These are phyloP conservation scores for Begonia peltatifolia DNA, from an alignment of 306 rosid genomes.

Conservation along the genomic window DNA sequence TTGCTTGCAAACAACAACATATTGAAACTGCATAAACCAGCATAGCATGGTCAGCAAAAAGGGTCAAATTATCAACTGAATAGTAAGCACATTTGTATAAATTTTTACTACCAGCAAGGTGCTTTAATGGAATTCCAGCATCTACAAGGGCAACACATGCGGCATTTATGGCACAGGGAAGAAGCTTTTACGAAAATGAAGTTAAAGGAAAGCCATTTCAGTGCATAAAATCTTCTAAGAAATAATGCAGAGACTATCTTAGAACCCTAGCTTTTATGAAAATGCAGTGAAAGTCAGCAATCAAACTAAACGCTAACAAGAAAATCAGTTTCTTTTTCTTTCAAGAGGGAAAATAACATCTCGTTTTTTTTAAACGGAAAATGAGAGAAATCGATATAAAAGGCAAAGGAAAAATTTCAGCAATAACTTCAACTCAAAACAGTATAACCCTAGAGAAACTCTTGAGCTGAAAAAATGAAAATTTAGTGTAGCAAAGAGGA, in stretches of 20 bases:
- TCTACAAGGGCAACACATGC: slow-evolving; percentile 89
- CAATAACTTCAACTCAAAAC: no score
- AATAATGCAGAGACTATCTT: no score
- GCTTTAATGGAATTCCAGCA: slow-evolving; percentile 82
- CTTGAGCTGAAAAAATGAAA: no score
- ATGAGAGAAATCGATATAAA: no score
- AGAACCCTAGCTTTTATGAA: no score
- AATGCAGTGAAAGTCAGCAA: no score
- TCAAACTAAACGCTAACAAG: no score
- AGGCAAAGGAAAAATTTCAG: no score
- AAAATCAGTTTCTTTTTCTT: no score
- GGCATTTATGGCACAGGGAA: slow-evolving; percentile 90
- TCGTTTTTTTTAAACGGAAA: no score
- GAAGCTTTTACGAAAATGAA: slow-evolving; percentile 33
- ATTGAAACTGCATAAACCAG: slow-evolving; percentile 59
- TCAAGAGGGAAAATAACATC: no score
- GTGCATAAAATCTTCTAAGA: neutral
- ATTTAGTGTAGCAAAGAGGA: slow-evolving; percentile 7
- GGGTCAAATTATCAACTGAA: slow-evolving; percentile 5
- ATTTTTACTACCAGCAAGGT: slow-evolving; percentile 71
- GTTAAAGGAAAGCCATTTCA: slow-evolving; percentile 32
- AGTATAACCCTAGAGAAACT: no score
- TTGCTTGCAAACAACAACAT: slow-evolving; percentile 65
- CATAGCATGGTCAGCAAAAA: slow-evolving; percentile 13
- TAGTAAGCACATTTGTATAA: slow-evolving; percentile 7